phyloP scores from a whole-genome alignment of 1,139 yeast species.

The Geotrichum reessii region DNA sequence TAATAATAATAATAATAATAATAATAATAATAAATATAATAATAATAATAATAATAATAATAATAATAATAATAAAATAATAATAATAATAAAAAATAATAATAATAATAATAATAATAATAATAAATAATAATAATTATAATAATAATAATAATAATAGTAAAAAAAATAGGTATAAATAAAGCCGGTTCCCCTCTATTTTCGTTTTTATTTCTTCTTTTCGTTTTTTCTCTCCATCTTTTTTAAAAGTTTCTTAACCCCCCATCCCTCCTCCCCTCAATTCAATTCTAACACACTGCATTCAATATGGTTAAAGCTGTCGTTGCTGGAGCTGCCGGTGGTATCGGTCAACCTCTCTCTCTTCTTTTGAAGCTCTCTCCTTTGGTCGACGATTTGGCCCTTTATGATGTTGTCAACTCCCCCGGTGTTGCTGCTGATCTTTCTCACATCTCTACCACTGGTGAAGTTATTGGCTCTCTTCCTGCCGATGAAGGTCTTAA shows the following conservation, averaged over 20 bases:
- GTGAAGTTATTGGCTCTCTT: constrained; percentile 63
- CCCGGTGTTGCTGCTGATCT: constrained; percentile 94
- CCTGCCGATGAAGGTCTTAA: constrained; percentile 63
- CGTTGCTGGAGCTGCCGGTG: constrained; percentile 43
- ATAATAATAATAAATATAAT: too few relatives aligned
- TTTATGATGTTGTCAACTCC: constrained; percentile 84
- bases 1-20: too few relatives aligned
- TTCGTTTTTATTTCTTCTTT: neutral
- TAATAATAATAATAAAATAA: too few relatives aligned
- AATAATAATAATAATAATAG: too few relatives aligned
- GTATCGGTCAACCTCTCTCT: constrained; percentile 64
- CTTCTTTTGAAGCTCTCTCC: constrained; percentile 69
- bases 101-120: too few relatives aligned
- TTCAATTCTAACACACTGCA: neutral
- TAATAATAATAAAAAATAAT: too few relatives aligned
- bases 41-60: too few relatives aligned
- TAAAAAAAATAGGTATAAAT: too few relatives aligned
- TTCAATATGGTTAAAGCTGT: constrained; percentile 32
- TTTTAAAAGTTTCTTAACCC: neutral
- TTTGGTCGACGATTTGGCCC: constrained; percentile 54
- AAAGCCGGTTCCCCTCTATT: neutral
- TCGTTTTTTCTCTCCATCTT: neutral
- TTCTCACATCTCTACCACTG: constrained; percentile 78
- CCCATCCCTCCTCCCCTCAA: neutral
- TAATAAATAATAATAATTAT: too few relatives aligned